These are phyloP conservation scores for Colletotrichum gigasporum DNA, from an alignment of 2,329 filamentous ascomycete genomes.

Conservation along the genomic window DNA sequence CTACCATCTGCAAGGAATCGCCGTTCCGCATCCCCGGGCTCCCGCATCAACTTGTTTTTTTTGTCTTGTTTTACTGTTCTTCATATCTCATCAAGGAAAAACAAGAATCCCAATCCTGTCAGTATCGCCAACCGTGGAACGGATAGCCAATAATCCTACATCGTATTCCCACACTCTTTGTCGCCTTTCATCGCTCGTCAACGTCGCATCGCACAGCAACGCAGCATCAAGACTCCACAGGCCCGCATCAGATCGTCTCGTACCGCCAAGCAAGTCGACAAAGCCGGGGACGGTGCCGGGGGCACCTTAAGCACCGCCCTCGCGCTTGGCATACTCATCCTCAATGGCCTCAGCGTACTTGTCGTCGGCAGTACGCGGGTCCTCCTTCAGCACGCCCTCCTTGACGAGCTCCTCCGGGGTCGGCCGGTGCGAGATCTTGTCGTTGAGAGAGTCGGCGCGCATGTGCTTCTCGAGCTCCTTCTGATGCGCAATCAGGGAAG, in stretches of 20 bases:
- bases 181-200: neutral
- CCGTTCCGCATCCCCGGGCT: neutral
- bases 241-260: neutral
- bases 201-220: neutral
- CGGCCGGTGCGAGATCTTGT: constrained; percentile 83
- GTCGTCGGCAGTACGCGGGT: constrained; percentile 66
- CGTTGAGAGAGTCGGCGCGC: constrained; percentile 86
- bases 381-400: constrained; percentile 80
- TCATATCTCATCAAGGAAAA: constrained; percentile 14
- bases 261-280: too few species aligned
- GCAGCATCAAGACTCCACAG: too few species aligned
- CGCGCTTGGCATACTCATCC: constrained; percentile 71
- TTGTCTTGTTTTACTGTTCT: neutral
- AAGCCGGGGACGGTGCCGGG: neutral
- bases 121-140: neutral
- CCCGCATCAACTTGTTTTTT: neutral
- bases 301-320: constrained; percentile 65
- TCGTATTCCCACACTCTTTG: neutral
- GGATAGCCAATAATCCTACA: neutral
- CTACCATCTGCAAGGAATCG: neutral
- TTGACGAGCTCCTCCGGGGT: constrained; percentile 79
- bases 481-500: constrained; percentile 81
- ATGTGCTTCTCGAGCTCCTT: constrained; percentile 89
- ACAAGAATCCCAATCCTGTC: neutral
- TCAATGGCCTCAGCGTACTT: constrained; percentile 70